Conservation (phyloP, 2,329 filamentous ascomycete species). For the Trichoderma sp. region DNA sequence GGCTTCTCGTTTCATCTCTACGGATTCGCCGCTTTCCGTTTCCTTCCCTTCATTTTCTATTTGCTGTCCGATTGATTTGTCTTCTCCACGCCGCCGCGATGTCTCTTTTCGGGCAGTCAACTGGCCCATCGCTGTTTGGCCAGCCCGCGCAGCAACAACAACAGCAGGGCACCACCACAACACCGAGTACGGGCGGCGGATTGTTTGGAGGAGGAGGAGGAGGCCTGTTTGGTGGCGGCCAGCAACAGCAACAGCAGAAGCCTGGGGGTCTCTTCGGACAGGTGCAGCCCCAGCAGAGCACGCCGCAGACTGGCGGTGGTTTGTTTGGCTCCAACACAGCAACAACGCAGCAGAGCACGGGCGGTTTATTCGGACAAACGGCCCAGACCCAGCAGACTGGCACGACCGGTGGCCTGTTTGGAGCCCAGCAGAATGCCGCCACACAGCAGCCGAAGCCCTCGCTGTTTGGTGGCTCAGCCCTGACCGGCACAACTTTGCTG, state of each 20-base stretch:
- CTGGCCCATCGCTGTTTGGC: constrained; percentile 23
- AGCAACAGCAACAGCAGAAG: constrained; percentile 22
- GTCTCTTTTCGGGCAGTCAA: constrained; percentile 36
- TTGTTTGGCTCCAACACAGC: constrained; percentile 32
- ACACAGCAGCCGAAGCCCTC: constrained; percentile 27
- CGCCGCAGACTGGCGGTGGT: constrained; percentile 25
- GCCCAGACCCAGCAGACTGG: constrained; percentile 21
- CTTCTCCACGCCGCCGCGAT: constrained; percentile 24
- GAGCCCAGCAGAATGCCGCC: constrained; percentile 19
- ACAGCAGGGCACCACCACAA: constrained; percentile 20
- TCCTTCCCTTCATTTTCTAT: constrained; percentile 9
- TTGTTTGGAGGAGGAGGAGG: constrained; percentile 22
- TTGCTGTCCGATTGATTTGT: background rate
- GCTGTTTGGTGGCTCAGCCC: constrained; percentile 23
- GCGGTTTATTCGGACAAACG: constrained; percentile 28
- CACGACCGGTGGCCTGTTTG: constrained; percentile 24
- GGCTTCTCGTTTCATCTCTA: constrained; percentile 20
- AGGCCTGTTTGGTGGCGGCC: constrained; percentile 23
- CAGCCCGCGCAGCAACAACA: constrained; percentile 23
- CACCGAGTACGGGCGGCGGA: constrained; percentile 19
- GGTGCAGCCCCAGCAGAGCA: constrained; percentile 19
- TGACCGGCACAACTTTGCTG: constrained; percentile 1
- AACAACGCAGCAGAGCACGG: constrained; percentile 23
- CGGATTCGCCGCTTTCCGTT: background rate
- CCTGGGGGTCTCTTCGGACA: constrained; percentile 20